Evolutionary conservation across 2,329 filamentous ascomycete genomes (phyloP).

Genomic region (Blastomyces emzantsi): DNA sequence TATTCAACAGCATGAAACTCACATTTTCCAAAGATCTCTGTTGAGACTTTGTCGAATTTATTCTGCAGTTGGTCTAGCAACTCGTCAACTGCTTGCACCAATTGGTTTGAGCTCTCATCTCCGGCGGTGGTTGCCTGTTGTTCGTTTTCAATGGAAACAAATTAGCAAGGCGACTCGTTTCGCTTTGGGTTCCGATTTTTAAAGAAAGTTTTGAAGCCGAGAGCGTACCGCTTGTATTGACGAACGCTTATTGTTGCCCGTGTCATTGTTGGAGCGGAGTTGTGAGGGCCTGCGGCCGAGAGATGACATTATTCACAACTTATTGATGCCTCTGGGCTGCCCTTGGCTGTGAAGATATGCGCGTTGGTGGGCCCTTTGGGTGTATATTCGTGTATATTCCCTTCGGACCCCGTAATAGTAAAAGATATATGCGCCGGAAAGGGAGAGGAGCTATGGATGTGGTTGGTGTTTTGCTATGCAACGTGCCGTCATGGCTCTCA

Average conservation of each 20-base stretch:
- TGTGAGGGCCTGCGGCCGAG: conserved; percentile 1
- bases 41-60: conserved; percentile 77
- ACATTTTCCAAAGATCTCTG: conserved; percentile 86
- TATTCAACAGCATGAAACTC: conserved; percentile 25
- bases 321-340: neutral
- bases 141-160: neutral
- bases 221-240: conserved; percentile 3
- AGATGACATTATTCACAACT: neutral
- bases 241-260: conserved; percentile 5
- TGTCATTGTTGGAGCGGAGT: neutral
- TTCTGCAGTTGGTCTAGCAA: conserved; percentile 73
- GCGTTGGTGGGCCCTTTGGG: neutral
- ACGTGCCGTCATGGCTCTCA: neutral
- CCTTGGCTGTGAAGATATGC: neutral
- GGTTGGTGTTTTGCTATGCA: neutral
- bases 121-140: conserved; percentile 12
- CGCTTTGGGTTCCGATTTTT: neutral
- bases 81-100: conserved; percentile 74
- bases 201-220: neutral
- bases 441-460: neutral
- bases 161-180: neutral
- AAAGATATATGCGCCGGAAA: neutral
- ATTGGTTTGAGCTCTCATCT: conserved; percentile 37
- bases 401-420: neutral
- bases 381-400: neutral